phyloP scores from a whole-genome alignment of 2,329 filamentous ascomycete genomes.

The Tolypocladium pustulatum region DNA sequence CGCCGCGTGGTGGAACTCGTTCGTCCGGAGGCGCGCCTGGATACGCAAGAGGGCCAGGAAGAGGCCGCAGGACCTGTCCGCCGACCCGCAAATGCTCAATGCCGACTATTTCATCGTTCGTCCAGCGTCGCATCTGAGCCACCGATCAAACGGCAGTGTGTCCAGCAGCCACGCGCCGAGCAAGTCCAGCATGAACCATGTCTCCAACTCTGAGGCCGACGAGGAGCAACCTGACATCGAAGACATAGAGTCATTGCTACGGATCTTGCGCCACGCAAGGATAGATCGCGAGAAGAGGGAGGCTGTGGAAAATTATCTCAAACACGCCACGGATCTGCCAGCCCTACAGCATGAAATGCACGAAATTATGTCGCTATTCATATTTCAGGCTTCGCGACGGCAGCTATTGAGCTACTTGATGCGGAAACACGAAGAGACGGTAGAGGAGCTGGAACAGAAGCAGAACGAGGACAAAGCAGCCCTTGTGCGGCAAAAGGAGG shows the following conservation, averaged over 20 bases:
- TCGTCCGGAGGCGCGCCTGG: slow-evolving; percentile 85
- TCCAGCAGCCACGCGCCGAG: slow-evolving; percentile 20
- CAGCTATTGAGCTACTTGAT: slow-evolving; percentile 64
- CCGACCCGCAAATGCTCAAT: slow-evolving; percentile 56
- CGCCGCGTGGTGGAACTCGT: slow-evolving; percentile 87
- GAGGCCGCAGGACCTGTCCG: slow-evolving; percentile 28
- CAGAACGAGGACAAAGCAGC: slow-evolving; percentile 18
- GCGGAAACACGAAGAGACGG: slow-evolving; percentile 38
- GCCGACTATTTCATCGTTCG: slow-evolving; percentile 73
- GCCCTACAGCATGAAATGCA: slow-evolving; percentile 70
- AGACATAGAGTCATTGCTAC: slow-evolving; percentile 60
- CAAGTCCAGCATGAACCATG: slow-evolving; percentile 25
- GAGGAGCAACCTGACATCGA: slow-evolving; percentile 49
- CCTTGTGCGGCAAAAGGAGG: slow-evolving; percentile 41
- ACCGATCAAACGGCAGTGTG: slow-evolving; percentile 20
- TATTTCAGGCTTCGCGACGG: slow-evolving; percentile 81
- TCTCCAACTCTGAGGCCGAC: slow-evolving; percentile 30
- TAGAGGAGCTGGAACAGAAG: slow-evolving; percentile 25
- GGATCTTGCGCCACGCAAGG: slow-evolving; percentile 53
- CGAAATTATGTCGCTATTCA: slow-evolving; percentile 73
- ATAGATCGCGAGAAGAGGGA: slow-evolving; percentile 92
- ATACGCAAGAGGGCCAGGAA: slow-evolving; percentile 66
- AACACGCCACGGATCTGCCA: slow-evolving; percentile 64
- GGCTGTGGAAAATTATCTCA: slow-evolving; percentile 71
- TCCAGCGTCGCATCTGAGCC: slow-evolving; percentile 32